Evolutionary conservation across 805 yeast species (phyloP), one percentile per base, ranked within the genome.

Genomic region (Starmerella apicola): DNA sequence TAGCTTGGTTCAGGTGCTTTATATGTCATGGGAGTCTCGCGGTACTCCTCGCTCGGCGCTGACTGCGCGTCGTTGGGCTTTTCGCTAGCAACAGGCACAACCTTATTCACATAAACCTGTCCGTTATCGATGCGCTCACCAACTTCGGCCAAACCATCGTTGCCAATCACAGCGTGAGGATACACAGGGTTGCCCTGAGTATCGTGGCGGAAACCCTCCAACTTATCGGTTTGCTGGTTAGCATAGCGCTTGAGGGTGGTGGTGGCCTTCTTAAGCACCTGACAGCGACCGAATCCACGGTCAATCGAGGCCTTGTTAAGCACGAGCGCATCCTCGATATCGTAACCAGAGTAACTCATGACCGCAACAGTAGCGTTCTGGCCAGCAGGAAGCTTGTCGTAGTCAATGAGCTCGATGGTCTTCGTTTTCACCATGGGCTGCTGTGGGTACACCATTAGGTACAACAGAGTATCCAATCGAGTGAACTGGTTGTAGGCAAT

Each of bases 331-430:
- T 91, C 98, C 65, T 91, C 97, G 59, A 91, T 91, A 81, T 91
- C 98, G 59, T 91, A 91, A 48, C 98, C 98, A 0, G 97, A 88
- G 56, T 91, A 91, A 6, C 95, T 84, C 98, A 91, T 91, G 28
- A 91, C 98, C 2, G 98, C 98, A 42, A 91, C 98, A 1, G 94
- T 82, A 8, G 98, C 98, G 60, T 91, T 91, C 63, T 91, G 98
- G 6, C 98, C 98, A 4, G 98, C 98, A 3, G 98, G 98, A 31
- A 91, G 67, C 58, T 91, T 86, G 62, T 91, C 98, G 59, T 91
- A 91, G 46, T 88, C 81, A 48, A 91, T 88, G 46, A 91, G 68
- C 63, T 91, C 98, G 51, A 91, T 91, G 0, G 98, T 91, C 59
- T 85, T 83, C 3, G 97, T 85, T 64, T 91, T 91, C 21, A 91